These are phyloP conservation scores for Quercus mongolica DNA, from an alignment of 306 rosid species.

Conservation along the genomic window DNA sequence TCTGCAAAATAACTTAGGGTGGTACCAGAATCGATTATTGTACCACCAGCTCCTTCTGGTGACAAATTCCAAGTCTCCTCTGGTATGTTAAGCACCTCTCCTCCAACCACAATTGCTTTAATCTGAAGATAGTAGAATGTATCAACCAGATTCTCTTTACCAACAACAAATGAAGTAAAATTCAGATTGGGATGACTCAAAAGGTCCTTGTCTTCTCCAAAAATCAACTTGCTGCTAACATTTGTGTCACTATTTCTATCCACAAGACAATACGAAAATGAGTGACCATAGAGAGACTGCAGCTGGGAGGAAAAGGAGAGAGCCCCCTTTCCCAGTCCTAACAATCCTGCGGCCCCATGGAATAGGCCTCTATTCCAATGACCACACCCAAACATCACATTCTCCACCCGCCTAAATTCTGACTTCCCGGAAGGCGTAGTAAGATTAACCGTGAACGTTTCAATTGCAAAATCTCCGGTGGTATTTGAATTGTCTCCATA, in stretches of 20 bases:
- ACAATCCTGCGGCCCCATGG: constrained; percentile 91
- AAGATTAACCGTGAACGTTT: constrained; percentile 83
- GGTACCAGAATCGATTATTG: constrained; percentile 94
- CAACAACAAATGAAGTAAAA: constrained; percentile 71
- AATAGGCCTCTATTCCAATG: constrained; percentile 99
- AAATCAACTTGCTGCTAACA: constrained; percentile 82
- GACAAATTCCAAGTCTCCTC: constrained; percentile 70
- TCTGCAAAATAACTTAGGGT: constrained; percentile 90
- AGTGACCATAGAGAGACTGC: constrained; percentile 88
- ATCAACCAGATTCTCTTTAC: constrained; percentile 66
- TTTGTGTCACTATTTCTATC: constrained; percentile 72
- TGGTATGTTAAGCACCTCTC: constrained; percentile 60
- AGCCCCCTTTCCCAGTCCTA: constrained; percentile 90
- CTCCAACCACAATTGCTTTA: constrained; percentile 68
- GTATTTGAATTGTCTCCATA: constrained; percentile 96
- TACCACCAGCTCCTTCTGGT: constrained; percentile 75
- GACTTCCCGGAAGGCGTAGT: constrained; percentile 46
- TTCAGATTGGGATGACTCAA: constrained; percentile 61
- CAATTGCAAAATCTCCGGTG: constrained; percentile 83
- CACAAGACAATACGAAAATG: constrained; percentile 92
- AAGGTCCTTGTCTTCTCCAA: constrained; percentile 74
- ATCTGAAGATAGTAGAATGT: constrained; percentile 85
- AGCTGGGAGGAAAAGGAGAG: constrained; percentile 93
- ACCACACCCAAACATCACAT: constrained; percentile 96
- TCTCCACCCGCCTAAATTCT: constrained; percentile 52